Evolutionary conservation across 441 rosid genomes (phyloP), one percentile per base, ranked within the genome.

Genomic region (Populus hybrid): DNA sequence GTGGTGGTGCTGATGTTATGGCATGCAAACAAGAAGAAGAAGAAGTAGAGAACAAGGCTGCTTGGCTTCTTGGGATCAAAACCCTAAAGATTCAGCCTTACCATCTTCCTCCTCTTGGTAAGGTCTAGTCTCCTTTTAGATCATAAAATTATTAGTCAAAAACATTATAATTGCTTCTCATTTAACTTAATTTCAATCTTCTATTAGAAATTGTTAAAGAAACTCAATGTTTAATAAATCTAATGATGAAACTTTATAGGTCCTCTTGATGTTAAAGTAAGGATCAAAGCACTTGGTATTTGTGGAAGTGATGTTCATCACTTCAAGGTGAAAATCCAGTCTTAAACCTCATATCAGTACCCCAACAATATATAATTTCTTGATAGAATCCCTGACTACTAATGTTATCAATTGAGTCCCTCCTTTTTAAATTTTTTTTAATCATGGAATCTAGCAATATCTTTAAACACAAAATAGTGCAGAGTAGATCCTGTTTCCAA

Each of bases 291-390:
- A 73, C 98, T 96, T 81, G 98, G 98, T 35, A 90, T 94, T 24
- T 92, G 97, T 75, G 96, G 97, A 81, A 96, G 99, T 84, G 98
- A 96, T 89, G 99, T 96, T 86, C 98, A 93, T 75, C 90, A 81
- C 77, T 93, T 94, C 79, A 96, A 94, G 98, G 98, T 92, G 78
- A 57, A 24, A 35, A 69, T 34, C 23, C 28, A 24, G 20, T 26
- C 26, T 76, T 69, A 74, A 24, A 20, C 16, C 24, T 18, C 76
- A 16, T 38, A 32, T 59, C 50, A 72, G 42, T 59, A 14, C n/a
- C n/a, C n/a, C 61, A 54, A 18, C 61, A 54, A 54, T 18, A 54
- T 54, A 54, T 54, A 54, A 54, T 54, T 16, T 50, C n/a, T 50
- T 54, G 61, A 54, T 54, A 1, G 61, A 18, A 16, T 54, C 61